These are phyloP conservation scores for Gossypium sturtianum DNA, from an alignment of 345 rosid genomes.

Conservation along the genomic window DNA sequence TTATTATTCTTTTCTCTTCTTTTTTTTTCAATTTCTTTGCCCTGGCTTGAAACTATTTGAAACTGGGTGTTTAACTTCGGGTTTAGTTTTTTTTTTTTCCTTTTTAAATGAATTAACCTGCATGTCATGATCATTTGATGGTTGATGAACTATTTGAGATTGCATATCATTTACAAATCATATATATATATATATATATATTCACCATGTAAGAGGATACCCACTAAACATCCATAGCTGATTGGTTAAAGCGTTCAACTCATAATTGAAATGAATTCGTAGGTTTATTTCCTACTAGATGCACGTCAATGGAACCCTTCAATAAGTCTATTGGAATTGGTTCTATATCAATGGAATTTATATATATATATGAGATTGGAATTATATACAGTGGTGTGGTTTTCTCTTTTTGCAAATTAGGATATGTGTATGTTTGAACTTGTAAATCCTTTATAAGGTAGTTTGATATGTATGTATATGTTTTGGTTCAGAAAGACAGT, in stretches of 20 bases:
- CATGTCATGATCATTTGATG: neutral
- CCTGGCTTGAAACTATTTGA: neutral
- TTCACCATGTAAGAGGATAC: no score
- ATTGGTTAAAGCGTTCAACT: no score
- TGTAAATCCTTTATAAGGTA: neutral
- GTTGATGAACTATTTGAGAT: neutral
- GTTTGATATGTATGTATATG: neutral
- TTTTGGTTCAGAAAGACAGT: conserved; percentile 66
- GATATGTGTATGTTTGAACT: neutral
- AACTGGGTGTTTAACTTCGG: neutral
- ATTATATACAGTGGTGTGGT: neutral
- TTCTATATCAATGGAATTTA: no score
- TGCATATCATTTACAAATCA: neutral
- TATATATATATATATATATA: no score
- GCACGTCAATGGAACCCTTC: no score
- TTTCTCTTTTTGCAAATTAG: no score
- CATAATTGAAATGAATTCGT: no score
- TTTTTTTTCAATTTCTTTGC: neutral
- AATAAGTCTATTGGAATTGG: no score
- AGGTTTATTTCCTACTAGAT: no score
- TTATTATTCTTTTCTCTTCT: neutral
- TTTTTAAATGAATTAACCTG: neutral
- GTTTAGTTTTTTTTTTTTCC: neutral
- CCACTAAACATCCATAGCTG: no score
- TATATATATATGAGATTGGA: neutral